Evolutionary conservation across 495 filamentous ascomycete species (phyloP).

Genomic region (Aeminium ludgeri): DNA sequence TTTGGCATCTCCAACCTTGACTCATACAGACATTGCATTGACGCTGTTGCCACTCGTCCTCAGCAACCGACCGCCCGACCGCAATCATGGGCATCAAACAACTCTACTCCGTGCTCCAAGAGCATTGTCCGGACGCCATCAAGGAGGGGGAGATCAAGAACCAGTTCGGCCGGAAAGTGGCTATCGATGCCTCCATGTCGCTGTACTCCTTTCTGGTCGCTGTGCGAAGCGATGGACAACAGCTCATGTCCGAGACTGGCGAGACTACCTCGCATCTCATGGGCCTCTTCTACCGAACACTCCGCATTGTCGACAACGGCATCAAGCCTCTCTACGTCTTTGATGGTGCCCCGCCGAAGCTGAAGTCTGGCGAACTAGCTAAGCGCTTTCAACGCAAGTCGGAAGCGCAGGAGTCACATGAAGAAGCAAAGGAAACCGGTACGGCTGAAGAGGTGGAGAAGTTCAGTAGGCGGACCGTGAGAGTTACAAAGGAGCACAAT

Average conservation of each 20-base stretch:
- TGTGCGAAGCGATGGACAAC: conserved; percentile 88
- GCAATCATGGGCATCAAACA: no score
- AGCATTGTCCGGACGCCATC: conserved; percentile 84
- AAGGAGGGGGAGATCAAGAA: conserved; percentile 95
- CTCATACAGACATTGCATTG: no score
- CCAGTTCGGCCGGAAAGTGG: conserved; percentile 60
- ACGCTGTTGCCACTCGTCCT: no score
- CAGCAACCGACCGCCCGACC: no score
- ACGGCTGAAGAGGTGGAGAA: conserved; percentile 96
- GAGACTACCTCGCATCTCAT: conserved; percentile 96
- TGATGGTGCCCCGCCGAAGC: conserved; percentile 86
- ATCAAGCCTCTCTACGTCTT: conserved; percentile 98
- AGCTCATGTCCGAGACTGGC: conserved; percentile 81
- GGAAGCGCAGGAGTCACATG: conserved; percentile 70
- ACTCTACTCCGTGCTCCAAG: conserved; percentile 35
- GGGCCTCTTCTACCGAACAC: conserved; percentile 98
- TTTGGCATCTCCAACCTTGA: no score
- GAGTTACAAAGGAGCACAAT: conserved; percentile 93
- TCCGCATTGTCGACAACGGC: conserved; percentile 95
- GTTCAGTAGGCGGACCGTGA: conserved; percentile 85
- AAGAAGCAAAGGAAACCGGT: conserved; percentile 93
- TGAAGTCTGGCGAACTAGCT: conserved; percentile 90
- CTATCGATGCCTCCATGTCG: conserved; percentile 66
- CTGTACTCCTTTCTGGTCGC: conserved; percentile 98
- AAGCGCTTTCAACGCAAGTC: conserved; percentile 84